These are phyloP conservation scores for Sanghuangporus weigelae DNA, from an alignment of 1,284 basidiomycete genomes.

Conservation along the genomic window DNA sequence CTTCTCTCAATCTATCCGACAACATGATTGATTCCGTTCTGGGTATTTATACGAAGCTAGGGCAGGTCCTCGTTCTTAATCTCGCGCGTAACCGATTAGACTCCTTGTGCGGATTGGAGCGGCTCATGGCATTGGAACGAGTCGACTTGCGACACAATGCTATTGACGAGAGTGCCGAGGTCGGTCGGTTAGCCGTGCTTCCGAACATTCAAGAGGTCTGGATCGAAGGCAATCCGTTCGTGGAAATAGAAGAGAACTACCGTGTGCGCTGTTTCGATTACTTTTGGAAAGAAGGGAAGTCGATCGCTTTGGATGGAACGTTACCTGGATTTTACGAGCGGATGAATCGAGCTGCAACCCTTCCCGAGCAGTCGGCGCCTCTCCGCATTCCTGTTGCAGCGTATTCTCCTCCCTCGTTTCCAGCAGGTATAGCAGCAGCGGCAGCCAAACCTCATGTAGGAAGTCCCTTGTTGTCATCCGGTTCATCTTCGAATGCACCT, in stretches of 20 bases:
- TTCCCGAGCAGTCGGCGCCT: conserved; percentile 47
- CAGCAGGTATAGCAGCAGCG: conserved; percentile 35
- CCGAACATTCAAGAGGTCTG: conserved; percentile 76
- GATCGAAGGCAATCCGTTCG: conserved; percentile 77
- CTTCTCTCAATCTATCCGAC: conserved; percentile 85
- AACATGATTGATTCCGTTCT: conserved; percentile 97
- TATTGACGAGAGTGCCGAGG: conserved; percentile 80
- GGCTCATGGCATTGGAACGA: conserved; percentile 75
- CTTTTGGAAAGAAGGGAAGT: conserved; percentile 79
- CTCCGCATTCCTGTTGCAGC: conserved; percentile 43
- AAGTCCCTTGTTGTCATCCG: conserved; percentile 28
- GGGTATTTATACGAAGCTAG: conserved; percentile 80
- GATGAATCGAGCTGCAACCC: conserved; percentile 46
- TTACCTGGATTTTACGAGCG: conserved; percentile 75
- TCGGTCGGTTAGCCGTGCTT: conserved; percentile 78
- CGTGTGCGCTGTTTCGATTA: conserved; percentile 75
- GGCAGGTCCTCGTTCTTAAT: conserved; percentile 72
- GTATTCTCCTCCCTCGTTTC: conserved; percentile 54
- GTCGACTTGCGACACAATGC: conserved; percentile 84
- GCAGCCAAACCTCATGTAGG: conserved; percentile 12
- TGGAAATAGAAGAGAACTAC: conserved; percentile 66
- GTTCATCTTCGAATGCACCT: conserved; percentile 34
- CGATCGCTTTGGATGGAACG: conserved; percentile 69
- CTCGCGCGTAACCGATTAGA: conserved; percentile 85
- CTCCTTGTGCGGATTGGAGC: conserved; percentile 90